A percentile compares a stretch with the other conserved stretches of the same genome.
Evolutionary conservation across 2,329 filamentous ascomycete genomes (phyloP).

Genomic region (Stenocarpella maydis): DNA sequence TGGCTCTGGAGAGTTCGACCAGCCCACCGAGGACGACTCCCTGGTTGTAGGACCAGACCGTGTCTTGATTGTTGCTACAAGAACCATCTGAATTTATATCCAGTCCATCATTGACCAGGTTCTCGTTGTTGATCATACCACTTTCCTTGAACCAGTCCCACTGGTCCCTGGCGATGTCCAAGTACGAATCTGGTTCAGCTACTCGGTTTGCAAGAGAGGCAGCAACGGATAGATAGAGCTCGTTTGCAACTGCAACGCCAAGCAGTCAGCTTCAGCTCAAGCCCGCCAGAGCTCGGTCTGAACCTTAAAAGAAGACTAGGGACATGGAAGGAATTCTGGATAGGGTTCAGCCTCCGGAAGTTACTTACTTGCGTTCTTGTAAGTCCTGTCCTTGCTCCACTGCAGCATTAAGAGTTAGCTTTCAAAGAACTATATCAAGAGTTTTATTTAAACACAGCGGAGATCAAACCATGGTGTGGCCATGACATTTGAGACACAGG

Average conservation of each 20-base stretch:
- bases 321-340: not conserved
- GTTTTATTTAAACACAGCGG: too few relatives aligned
- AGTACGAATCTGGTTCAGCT: slow-evolving; percentile 50
- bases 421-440: too few relatives aligned
- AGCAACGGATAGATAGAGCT: slow-evolving; percentile 61
- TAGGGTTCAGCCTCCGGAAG: not conserved
- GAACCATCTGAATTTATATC: slow-evolving; percentile 48
- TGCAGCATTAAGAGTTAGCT: too few relatives aligned
- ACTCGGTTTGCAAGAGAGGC: slow-evolving; percentile 61
- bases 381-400: slow-evolving; percentile 62
- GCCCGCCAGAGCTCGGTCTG: too few relatives aligned
- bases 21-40: slow-evolving; percentile 62
- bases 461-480: too few relatives aligned
- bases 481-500: too few relatives aligned
- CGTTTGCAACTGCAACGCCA: slow-evolving; percentile 55
- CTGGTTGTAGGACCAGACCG: slow-evolving; percentile 64
- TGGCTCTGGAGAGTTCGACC: slow-evolving; percentile 57
- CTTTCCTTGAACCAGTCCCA: slow-evolving; percentile 62
- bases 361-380: slow-evolving; percentile 53
- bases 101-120: slow-evolving; percentile 63
- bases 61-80: slow-evolving; percentile 57
- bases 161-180: slow-evolving; percentile 54
- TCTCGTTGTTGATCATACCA: slow-evolving; percentile 59
- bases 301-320: not conserved
- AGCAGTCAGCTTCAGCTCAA: not conserved